These are phyloP conservation scores for Trichoderma aggressivum DNA, from an alignment of 2,329 filamentous ascomycete genomes.

Conservation along the genomic window DNA sequence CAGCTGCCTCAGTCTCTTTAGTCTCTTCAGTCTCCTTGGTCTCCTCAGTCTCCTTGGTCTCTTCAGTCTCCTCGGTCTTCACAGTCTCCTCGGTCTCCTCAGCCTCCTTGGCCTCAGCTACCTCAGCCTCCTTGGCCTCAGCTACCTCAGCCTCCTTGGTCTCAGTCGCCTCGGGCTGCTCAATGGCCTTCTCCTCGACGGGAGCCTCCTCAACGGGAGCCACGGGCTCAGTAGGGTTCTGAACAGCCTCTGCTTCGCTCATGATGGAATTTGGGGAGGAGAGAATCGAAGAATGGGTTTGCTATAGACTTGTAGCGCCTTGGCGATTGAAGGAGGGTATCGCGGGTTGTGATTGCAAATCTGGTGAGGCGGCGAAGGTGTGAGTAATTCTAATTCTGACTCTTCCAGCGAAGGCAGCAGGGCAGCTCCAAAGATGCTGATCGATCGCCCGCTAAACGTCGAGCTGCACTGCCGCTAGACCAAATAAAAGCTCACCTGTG, in stretches of 20 bases:
- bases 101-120: constrained; percentile 5
- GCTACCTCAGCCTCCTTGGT: constrained; percentile 8
- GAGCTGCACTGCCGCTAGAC: neutral
- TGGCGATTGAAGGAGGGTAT: neutral
- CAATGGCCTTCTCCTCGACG: constrained; percentile 26
- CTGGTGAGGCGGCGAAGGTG: neutral
- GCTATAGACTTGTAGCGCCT: neutral
- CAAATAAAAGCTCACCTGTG: neutral
- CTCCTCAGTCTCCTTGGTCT: constrained; percentile 21
- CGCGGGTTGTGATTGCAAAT: neutral
- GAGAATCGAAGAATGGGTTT: neutral
- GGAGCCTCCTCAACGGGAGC: constrained; percentile 17
- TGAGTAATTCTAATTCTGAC: constrained; percentile 11
- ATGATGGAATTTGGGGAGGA: constrained; percentile 27
- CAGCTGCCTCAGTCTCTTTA: constrained; percentile 23
- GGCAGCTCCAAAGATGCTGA: neutral
- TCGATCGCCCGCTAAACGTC: neutral
- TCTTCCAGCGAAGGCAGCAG: neutral
- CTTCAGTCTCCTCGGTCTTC: neutral
- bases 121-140: constrained; percentile 9
- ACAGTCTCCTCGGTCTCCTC: constrained; percentile 21
- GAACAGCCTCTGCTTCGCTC: constrained; percentile 39
- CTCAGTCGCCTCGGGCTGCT: constrained; percentile 20
- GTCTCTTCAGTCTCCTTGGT: neutral
- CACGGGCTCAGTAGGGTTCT: constrained; percentile 39